A percentile compares a stretch with the other conserved stretches of the same genome.
phyloP scores from a whole-genome alignment of 176 grass and related monocot species.

The Puya raimondii region DNA sequence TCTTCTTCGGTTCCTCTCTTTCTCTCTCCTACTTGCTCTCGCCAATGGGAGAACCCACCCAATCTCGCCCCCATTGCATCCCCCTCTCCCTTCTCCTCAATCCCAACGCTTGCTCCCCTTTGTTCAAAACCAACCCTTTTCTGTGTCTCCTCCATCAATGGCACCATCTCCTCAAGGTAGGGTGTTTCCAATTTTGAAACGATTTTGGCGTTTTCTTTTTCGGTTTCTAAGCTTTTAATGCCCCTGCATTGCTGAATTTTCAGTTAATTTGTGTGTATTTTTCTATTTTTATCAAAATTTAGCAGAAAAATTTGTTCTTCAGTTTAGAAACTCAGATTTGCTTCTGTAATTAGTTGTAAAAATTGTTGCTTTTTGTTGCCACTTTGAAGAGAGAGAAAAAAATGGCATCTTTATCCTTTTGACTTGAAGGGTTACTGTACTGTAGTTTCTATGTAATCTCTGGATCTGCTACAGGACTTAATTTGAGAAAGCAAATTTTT shows the following conservation, averaged over 20 bases:
- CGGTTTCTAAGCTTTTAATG: not conserved
- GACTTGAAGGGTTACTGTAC: not conserved
- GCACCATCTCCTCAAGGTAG: not conserved
- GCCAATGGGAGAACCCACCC: not conserved
- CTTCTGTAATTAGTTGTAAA: not conserved
- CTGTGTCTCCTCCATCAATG: not conserved
- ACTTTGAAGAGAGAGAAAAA: not conserved
- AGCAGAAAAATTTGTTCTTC: not conserved
- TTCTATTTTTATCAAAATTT: not conserved
- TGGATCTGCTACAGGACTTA: not conserved
- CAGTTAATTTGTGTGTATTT: not conserved
- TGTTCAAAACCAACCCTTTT: not conserved
- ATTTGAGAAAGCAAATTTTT: not conserved
- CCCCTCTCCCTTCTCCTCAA: not conserved
- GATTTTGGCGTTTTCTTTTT: not conserved
- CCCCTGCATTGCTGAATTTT: not conserved
- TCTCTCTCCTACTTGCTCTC: not conserved
- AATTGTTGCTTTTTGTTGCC: not conserved
- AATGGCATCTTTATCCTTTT: not conserved
- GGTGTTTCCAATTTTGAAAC: not conserved
- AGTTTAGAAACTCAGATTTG: not conserved
- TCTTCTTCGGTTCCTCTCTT: not conserved
- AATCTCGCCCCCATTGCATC: not conserved
- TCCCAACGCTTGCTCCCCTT: not conserved
- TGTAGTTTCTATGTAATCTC: not conserved